Conservation (phyloP, 257 asterid species). For the Phtheirospermum japonicum region DNA sequence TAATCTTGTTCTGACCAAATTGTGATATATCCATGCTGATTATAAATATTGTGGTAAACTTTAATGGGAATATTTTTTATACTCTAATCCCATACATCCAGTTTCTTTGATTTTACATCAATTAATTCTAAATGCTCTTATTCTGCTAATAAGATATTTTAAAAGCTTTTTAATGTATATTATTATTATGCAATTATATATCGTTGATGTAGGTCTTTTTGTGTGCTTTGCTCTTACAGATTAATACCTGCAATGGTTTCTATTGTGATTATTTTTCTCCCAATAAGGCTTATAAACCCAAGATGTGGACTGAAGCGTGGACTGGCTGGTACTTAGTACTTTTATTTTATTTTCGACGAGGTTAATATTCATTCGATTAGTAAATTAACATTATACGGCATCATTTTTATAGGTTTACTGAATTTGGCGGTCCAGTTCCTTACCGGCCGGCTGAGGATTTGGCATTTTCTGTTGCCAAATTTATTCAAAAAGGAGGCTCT, state of each 20-base stretch:
- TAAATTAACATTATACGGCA: neutral
- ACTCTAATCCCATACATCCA: neutral
- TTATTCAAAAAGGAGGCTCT: conserved; percentile 89
- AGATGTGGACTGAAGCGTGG: conserved; percentile 99
- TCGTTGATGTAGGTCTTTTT: conserved; percentile 12
- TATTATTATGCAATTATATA: neutral
- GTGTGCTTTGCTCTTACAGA: conserved; percentile 42
- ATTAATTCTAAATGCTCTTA: neutral
- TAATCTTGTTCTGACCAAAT: neutral
- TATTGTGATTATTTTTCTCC: conserved; percentile 93
- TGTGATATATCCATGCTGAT: neutral
- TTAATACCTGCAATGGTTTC: conserved; percentile 94
- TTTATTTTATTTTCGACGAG: neutral
- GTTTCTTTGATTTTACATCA: neutral
- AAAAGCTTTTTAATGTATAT: neutral
- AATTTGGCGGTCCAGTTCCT: conserved; percentile 96
- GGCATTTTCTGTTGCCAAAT: conserved; percentile 92
- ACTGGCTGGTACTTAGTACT: conserved; percentile 70
- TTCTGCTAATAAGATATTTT: neutral
- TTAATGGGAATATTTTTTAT: neutral
- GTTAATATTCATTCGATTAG: neutral
- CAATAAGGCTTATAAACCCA: conserved; percentile 82
- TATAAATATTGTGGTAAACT: neutral
- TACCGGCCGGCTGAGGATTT: conserved; percentile 92
- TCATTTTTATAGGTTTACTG: conserved; percentile 65